phyloP scores from a whole-genome alignment of 2,329 filamentous ascomycete genomes.

The Curvularia eragrostidis region DNA sequence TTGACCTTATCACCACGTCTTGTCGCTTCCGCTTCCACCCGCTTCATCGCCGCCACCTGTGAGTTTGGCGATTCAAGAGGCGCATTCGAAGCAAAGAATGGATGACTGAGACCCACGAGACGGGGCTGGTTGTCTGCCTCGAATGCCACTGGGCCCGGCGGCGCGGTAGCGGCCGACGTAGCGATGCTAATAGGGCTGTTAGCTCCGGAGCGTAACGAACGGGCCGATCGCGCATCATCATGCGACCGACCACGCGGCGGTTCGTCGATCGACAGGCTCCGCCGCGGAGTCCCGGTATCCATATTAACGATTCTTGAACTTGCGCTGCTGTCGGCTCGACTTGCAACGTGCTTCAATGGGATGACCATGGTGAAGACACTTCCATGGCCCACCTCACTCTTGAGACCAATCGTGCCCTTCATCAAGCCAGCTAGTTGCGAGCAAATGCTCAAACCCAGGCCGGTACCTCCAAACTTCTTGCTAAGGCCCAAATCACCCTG shows the following conservation, averaged over 20 bases:
- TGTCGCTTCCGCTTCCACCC: slow-evolving; percentile 67
- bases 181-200: slow-evolving; percentile 28
- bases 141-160: slow-evolving; percentile 50
- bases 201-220: slow-evolving; percentile 42
- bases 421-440: slow-evolving; percentile 84
- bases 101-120: slow-evolving; percentile 80
- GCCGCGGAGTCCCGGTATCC: slow-evolving; percentile 32
- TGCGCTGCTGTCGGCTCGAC: slow-evolving; percentile 64
- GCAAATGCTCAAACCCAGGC: slow-evolving; percentile 86
- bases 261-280: slow-evolving; percentile 40
- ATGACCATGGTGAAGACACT: slow-evolving; percentile 84
- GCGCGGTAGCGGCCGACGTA: slow-evolving; percentile 20
- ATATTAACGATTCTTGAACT: slow-evolving; percentile 44
- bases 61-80: slow-evolving; percentile 62
- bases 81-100: slow-evolving; percentile 70
- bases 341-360: slow-evolving; percentile 77
- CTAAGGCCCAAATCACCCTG: slow-evolving; percentile 89
- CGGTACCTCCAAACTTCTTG: slow-evolving; percentile 89
- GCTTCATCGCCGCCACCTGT: slow-evolving; percentile 70
- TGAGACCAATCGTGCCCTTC: slow-evolving; percentile 76
- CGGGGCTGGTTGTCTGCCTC: slow-evolving; percentile 74
- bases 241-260: slow-evolving; percentile 22
- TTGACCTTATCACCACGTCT: slow-evolving; percentile 68
- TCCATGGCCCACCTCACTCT: slow-evolving; percentile 74
- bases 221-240: slow-evolving; percentile 43